Base-by-base conservation (phyloP, 31 red algal species). In the Bonnemaisonia californica region DNA sequence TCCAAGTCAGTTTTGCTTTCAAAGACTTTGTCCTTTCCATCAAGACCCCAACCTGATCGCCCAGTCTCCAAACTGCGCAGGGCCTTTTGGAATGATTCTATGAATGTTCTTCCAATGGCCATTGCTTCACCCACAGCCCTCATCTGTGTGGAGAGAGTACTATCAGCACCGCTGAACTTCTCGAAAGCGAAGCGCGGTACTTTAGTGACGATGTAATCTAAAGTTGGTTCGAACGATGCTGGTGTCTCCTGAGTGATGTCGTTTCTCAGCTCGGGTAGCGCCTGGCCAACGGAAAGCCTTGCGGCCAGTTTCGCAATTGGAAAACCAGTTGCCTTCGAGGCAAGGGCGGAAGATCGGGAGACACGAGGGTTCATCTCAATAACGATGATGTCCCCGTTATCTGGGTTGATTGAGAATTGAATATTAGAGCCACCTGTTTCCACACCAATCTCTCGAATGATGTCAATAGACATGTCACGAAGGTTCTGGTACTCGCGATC, bases 361-460 rank as follows among this genome's bases (percentile, higher is more conserved):
- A 99, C 97, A 27, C 97, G 93, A 12, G 97, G 97, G 77, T 99
- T 99, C 97, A 99, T 99, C 77, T 99, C 97, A 58, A 99, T 96
- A 34, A 99, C 91, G 69, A 99, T 94, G 11, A 96, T 82, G 60
- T 99, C 83, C 38, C 93, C 91, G 72, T 95, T 95, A 13, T 57
- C 19, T 30, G 97, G 97, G 54, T 95, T 96, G 18, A 99, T 91
- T 7, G 93, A 81, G 60, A 99, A 99, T 55, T 99, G 97, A 78
- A 99, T 99, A 76, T 99, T 99, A 28, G 90, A 88, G 7, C 97
- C 97, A 57, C 97, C 97, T 37, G 97, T 96, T 36, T 96, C 97
- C 2, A 99, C 97, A 32, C 97, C 97, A 85, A 99, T 95, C 78
- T 99, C 93, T 7, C 97, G 93, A 80, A 99, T 99, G 69, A 99